A percentile compares a stretch with the other conserved stretches of the same genome.
Conservation (phyloP, 2,329 filamentous ascomycete genomes). For the Penicillium sclerotiorum region DNA sequence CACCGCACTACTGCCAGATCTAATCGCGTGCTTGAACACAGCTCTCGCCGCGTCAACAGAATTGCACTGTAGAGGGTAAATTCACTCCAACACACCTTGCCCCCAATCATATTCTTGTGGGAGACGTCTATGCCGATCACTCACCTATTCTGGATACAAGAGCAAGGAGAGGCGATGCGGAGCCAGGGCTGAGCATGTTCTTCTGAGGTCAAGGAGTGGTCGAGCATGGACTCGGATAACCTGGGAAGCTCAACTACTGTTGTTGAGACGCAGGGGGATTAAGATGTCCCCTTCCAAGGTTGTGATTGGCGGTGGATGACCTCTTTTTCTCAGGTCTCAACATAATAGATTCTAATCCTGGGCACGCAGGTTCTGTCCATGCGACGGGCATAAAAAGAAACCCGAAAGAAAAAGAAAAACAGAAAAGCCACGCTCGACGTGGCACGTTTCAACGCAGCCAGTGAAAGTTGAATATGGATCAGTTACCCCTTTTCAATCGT, state of each 20-base stretch:
- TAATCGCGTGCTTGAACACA: slow-evolving; percentile 18
- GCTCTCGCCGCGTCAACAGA: slow-evolving; percentile 20
- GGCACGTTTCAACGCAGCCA: slow-evolving; percentile 12
- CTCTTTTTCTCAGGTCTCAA: too few species aligned
- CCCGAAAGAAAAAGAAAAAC: slow-evolving; percentile 5
- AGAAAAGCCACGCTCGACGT: slow-evolving; percentile 10
- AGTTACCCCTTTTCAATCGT: not conserved
- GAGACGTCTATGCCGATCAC: slow-evolving; percentile 16
- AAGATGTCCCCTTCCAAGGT: slow-evolving; percentile 4
- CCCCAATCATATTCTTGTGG: not conserved
- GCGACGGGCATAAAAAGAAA: too few species aligned
- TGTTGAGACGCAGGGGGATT: not conserved
- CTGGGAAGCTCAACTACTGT: too few species aligned
- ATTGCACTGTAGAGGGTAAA: slow-evolving; percentile 10
- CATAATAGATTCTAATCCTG: slow-evolving; percentile 2
- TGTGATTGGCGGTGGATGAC: too few species aligned
- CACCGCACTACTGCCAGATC: slow-evolving; percentile 17
- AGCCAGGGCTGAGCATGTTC: slow-evolving; percentile 11
- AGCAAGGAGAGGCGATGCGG: slow-evolving; percentile 10
- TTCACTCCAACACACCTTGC: slow-evolving; percentile 10
- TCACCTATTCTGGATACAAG: slow-evolving; percentile 9
- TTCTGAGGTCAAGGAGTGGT: slow-evolving; percentile 10
- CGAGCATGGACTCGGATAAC: slow-evolving; percentile 1
- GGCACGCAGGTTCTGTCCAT: too few species aligned
- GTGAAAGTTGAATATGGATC: not conserved